These are phyloP conservation scores for Leccinum truebloodii DNA, from an alignment of 768 basidiomycete species.

Conservation along the genomic window DNA sequence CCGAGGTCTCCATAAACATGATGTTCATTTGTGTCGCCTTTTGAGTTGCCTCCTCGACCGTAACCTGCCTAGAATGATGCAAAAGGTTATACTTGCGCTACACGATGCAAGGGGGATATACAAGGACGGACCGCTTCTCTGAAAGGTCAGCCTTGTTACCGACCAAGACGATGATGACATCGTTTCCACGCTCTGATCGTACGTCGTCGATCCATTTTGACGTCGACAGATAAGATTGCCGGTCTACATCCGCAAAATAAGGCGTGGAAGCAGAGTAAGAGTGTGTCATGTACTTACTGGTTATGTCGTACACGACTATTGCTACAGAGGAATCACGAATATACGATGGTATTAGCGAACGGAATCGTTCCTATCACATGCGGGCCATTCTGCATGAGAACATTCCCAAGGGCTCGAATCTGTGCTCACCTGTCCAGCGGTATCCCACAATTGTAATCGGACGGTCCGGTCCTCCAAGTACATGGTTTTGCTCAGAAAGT, in stretches of 20 bases:
- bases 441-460: constrained; percentile 97
- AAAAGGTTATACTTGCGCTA: constrained; percentile 9
- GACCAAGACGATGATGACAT: constrained; percentile 97
- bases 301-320: constrained; percentile 98
- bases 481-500: constrained; percentile 99
- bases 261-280: constrained; percentile 5
- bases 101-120: background rate
- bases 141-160: constrained; percentile 99
- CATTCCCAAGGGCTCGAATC: background rate
- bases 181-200: constrained; percentile 92
- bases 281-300: constrained; percentile 60
- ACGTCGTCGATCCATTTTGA: constrained; percentile 99
- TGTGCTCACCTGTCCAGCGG: constrained; percentile 80
- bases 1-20: constrained; percentile 99
- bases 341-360: constrained; percentile 96
- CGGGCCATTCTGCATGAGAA: constrained; percentile 5
- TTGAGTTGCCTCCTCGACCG: constrained; percentile 92
- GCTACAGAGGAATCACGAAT: constrained; percentile 99
- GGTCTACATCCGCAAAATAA: constrained; percentile 52
- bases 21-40: constrained; percentile 89
- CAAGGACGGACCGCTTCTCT: constrained; percentile 82
- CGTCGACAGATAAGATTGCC: constrained; percentile 97
- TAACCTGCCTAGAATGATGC: constrained; percentile 81
- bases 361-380: constrained; percentile 80
- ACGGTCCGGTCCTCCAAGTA: constrained; percentile 99